Evolutionary conservation across 2,329 filamentous ascomycete genomes (phyloP).

Genomic region (Pezicula radicicola): DNA sequence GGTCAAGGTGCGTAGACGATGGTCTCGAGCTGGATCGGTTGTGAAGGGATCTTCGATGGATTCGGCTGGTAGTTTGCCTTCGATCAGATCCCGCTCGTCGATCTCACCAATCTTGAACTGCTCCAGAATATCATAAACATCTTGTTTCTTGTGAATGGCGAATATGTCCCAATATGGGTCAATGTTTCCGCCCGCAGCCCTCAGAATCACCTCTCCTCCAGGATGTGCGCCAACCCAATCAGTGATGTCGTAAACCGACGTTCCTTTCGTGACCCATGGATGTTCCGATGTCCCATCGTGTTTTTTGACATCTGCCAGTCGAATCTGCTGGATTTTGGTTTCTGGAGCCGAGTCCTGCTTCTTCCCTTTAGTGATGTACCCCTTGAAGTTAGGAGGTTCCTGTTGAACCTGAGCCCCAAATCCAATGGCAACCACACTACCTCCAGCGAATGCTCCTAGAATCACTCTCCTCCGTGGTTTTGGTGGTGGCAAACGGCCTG

Average conservation of each 20-base stretch:
- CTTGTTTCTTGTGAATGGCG: constrained; percentile 62
- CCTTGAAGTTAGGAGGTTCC: no score
- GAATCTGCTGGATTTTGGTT: constrained; percentile 10
- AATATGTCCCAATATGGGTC: constrained; percentile 72
- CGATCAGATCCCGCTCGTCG: constrained; percentile 53
- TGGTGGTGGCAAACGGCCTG: no score
- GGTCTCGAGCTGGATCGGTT: constrained; percentile 49
- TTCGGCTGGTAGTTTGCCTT: constrained; percentile 51
- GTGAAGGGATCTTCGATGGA: constrained; percentile 59
- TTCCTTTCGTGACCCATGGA: constrained; percentile 63
- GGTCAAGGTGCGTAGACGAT: constrained; percentile 47
- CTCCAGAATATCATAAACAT: constrained; percentile 63
- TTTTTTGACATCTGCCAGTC: constrained; percentile 47
- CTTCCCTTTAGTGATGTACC: no score
- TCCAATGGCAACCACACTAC: no score
- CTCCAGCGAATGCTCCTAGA: no score
- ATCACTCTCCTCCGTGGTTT: no score
- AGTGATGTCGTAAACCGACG: constrained; percentile 68
- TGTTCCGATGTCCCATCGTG: constrained; percentile 49
- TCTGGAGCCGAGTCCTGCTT: neutral
- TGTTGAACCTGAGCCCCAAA: no score
- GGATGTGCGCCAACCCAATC: constrained; percentile 65
- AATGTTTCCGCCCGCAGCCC: constrained; percentile 61
- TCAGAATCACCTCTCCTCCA: constrained; percentile 65
- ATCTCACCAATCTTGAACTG: constrained; percentile 62